A percentile compares a stretch with the other conserved stretches of the same genome.
phyloP scores from a whole-genome alignment of 1,284 basidiomycete species.

The Cerioporus squamosus region DNA sequence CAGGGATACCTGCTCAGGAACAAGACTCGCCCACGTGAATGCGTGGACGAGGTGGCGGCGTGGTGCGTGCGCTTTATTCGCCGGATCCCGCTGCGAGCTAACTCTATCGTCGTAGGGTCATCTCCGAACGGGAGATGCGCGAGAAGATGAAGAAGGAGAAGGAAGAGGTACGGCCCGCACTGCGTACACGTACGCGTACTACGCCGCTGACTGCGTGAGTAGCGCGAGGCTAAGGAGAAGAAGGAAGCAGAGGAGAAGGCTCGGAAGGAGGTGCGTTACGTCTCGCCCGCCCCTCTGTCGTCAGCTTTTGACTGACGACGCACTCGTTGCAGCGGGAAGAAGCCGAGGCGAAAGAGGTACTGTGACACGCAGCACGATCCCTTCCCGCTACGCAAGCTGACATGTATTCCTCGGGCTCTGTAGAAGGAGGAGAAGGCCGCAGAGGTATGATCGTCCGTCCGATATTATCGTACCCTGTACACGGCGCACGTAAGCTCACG shows the following conservation, averaged over 20 bases:
- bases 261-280: slow-evolving; percentile 41
- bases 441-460: slow-evolving; percentile 44
- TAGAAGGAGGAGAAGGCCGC: slow-evolving; percentile 56
- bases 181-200: slow-evolving; percentile 21
- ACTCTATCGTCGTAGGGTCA: slow-evolving; percentile 47
- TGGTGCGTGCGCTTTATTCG: slow-evolving; percentile 46
- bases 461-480: neutral
- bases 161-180: slow-evolving; percentile 59
- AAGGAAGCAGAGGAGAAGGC: slow-evolving; percentile 58
- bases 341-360: slow-evolving; percentile 43
- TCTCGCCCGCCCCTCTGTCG: slow-evolving; percentile 7
- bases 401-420: slow-evolving; percentile 14
- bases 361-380: neutral
- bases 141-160: slow-evolving; percentile 86
- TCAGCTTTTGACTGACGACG: slow-evolving; percentile 1
- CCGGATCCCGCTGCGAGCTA: slow-evolving; percentile 12
- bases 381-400: slow-evolving; percentile 7
- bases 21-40: slow-evolving; percentile 81
- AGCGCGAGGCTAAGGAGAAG: slow-evolving; percentile 79
- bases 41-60: slow-evolving; percentile 75
- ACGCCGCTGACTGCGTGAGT: slow-evolving; percentile 24
- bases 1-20: slow-evolving; percentile 87
- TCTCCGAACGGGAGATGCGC: slow-evolving; percentile 77
- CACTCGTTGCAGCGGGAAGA: slow-evolving; percentile 51
- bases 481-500: neutral